Base-by-base conservation (phyloP, 1,139 yeast species). In the Debaryomyces robertsiae region DNA sequence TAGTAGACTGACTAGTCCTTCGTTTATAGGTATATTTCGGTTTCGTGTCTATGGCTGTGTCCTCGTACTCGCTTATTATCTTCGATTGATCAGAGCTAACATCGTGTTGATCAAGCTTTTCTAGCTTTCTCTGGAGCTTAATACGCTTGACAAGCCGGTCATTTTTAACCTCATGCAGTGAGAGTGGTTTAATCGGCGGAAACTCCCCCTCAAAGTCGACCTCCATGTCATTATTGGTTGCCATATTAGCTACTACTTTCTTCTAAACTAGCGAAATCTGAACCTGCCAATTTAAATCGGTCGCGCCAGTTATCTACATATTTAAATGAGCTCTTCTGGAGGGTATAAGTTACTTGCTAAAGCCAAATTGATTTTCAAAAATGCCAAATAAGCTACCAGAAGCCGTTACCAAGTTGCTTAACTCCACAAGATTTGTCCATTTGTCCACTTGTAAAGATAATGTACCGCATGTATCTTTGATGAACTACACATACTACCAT, bases 401-500 rank as follows among this genome's bases (percentile, higher is more conserved):
- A 3, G 69, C 77, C n/a, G 84, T 83, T 10, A 60, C 73, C 31
- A 65, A 66, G 9, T 63, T 84, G 27, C 67, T 84, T 31, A 70
- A 78, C 43, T 70, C 77, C 7, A 82, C 86, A 13, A 73, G 83
- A 46, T 83, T 82, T 60, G 78, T 90, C 32, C 97, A 90, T 60
- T 71, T 90, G 39, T 96, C 91, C 6, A 90, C 97, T 2, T 78
- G 86, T 44, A 65, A 73, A 37, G 67, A 81, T 39, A 75, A 82
- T 43, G 57, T 76, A 25, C 97, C 97, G 6, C 94, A 90, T 51
- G 95, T 89, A 2, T 78, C 93, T 9, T 73, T 90, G 50, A 90
- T 90, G 97, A 90, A 88, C 62, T 90, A 86, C 59, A 82, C 93
- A 3, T 87, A 81, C 34, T 77, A 63, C 54, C 63, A 62, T 30